phyloP scores from a whole-genome alignment of 1,139 yeast genomes.

The Yamadazyma sp. region DNA sequence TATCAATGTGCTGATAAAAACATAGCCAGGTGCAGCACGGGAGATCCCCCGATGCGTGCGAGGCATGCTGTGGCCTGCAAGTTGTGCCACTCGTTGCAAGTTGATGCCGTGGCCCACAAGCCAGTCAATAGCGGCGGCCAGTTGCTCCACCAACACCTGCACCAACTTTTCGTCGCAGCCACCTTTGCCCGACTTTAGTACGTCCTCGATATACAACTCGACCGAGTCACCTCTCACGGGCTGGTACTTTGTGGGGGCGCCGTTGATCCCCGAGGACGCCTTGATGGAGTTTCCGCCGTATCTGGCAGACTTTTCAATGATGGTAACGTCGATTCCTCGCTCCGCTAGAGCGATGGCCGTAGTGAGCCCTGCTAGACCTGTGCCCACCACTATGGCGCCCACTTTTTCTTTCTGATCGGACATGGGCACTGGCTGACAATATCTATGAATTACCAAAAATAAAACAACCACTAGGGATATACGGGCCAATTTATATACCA shows the following conservation, averaged over 20 bases:
- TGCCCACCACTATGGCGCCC: slow-evolving; percentile 30
- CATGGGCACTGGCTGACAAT: no score
- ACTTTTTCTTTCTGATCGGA: not conserved
- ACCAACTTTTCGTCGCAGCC: slow-evolving; percentile 26
- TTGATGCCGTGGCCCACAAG: slow-evolving; percentile 26
- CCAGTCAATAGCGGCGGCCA: slow-evolving; percentile 35
- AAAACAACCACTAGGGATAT: no score
- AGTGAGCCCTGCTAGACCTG: slow-evolving; percentile 40
- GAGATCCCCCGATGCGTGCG: slow-evolving; percentile 39
- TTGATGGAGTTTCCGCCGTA: slow-evolving; percentile 41
- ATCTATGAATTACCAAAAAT: no score
- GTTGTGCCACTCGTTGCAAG: slow-evolving; percentile 26
- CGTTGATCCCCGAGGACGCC: slow-evolving; percentile 44
- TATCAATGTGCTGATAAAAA: slow-evolving; percentile 29
- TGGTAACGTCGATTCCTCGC: slow-evolving; percentile 24
- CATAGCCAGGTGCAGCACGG: slow-evolving; percentile 37
- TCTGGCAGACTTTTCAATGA: slow-evolving; percentile 30
- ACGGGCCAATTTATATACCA: no score
- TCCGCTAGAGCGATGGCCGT: slow-evolving; percentile 27
- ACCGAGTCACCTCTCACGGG: slow-evolving; percentile 23
- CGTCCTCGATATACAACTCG: slow-evolving; percentile 27
- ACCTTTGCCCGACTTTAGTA: slow-evolving; percentile 33
- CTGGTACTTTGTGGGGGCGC: slow-evolving; percentile 34
- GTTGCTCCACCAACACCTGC: slow-evolving; percentile 23
- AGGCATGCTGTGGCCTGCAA: slow-evolving; percentile 40